phyloP scores from a whole-genome alignment of 805 yeast genomes.

The Barnettozyma pratensis region DNA sequence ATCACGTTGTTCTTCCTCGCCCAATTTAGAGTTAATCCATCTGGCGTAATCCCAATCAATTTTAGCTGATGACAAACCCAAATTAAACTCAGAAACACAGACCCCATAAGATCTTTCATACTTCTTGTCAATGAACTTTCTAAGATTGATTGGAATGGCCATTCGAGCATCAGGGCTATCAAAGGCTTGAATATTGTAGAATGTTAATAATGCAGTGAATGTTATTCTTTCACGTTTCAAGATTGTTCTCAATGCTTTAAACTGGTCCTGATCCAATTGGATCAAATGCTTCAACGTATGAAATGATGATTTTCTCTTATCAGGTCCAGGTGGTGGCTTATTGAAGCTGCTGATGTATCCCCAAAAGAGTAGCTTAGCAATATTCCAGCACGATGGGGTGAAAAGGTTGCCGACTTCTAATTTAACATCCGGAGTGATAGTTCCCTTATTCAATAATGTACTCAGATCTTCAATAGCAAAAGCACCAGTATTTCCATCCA shows the following conservation, averaged over 20 bases:
- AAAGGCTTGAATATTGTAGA: slow-evolving; percentile 1
- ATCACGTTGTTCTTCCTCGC: neutral
- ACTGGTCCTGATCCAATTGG: neutral
- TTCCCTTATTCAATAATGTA: neutral
- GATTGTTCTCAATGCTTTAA: neutral
- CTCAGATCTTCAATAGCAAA: slow-evolving; percentile 6
- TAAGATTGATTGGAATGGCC: slow-evolving; percentile 7
- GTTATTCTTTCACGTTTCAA: slow-evolving; percentile 1
- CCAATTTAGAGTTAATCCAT: neutral
- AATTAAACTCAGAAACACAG: neutral
- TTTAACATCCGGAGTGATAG: slow-evolving; percentile 7
- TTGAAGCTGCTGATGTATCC: neutral
- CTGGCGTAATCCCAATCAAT: slow-evolving; percentile 9
- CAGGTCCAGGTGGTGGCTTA: neutral
- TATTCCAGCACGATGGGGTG: slow-evolving; percentile 3
- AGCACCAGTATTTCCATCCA: slow-evolving; percentile 5
- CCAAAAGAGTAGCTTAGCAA: neutral
- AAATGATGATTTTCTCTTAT: slow-evolving; percentile 2
- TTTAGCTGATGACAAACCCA: neutral
- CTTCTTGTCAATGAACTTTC: neutral
- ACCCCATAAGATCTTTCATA: slow-evolving; percentile 4
- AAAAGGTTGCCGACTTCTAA: neutral
- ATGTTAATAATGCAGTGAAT: slow-evolving; percentile 5
- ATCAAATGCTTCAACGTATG: slow-evolving; percentile 5
- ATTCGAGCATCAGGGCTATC: neutral